Conservation (phyloP, 2,329 filamentous ascomycete genomes). For the Penicillium sp. region DNA sequence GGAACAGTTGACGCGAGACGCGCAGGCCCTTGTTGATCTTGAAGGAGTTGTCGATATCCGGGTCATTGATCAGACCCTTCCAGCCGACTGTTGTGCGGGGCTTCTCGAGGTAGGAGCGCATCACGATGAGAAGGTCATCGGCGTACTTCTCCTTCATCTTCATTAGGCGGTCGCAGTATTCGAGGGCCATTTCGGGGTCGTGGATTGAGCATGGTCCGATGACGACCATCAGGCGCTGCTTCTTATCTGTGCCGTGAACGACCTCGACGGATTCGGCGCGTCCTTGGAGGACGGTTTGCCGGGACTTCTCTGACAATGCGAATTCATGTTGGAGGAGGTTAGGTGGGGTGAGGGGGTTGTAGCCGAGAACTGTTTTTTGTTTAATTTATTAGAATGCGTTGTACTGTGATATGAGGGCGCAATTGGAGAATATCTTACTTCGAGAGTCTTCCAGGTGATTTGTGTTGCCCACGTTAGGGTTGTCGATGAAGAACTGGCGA, state of each 20-base stretch:
- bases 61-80: slow-evolving; percentile 99
- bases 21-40: slow-evolving; percentile 97
- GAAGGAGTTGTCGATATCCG: slow-evolving; percentile 97
- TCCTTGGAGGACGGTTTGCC: slow-evolving; percentile 57
- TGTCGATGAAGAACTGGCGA: slow-evolving; percentile 72
- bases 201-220: slow-evolving; percentile 97
- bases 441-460: slow-evolving; percentile 76
- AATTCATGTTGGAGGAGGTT: slow-evolving; percentile 96
- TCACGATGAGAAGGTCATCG: slow-evolving; percentile 88
- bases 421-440: slow-evolving; percentile 58
- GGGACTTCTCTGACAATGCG: slow-evolving; percentile 48
- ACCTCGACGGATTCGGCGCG: slow-evolving; percentile 63
- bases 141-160: slow-evolving; percentile 83
- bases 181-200: slow-evolving; percentile 84
- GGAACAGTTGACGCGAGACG: slow-evolving; percentile 83
- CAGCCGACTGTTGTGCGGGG: slow-evolving; percentile 96
- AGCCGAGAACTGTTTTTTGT: slow-evolving; percentile 67
- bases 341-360: slow-evolving; percentile 90
- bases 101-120: slow-evolving; percentile 99
- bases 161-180: slow-evolving; percentile 85
- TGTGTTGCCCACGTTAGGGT: slow-evolving; percentile 76
- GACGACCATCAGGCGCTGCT: slow-evolving; percentile 69
- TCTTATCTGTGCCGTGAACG: slow-evolving; percentile 59
- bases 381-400: background rate
- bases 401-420: background rate